Conservation (phyloP, 129 eudicot genomes). For the Pseudognaphalium luteoalbum region DNA sequence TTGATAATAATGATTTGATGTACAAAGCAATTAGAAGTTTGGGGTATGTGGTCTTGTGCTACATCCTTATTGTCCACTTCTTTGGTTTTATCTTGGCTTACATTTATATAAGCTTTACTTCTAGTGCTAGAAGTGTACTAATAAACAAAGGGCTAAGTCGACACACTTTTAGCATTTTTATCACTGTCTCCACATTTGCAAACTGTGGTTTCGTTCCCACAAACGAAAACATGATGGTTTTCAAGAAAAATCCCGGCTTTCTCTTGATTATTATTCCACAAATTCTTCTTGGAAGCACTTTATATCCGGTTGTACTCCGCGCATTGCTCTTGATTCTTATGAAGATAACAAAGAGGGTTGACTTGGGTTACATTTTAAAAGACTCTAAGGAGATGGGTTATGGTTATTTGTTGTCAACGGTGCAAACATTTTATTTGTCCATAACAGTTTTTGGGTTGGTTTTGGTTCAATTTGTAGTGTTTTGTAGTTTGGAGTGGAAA, state of each 20-base stretch:
- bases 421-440: constrained; percentile 6
- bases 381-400: constrained; percentile 31
- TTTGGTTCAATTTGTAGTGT: constrained; percentile 34
- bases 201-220: constrained; percentile 76
- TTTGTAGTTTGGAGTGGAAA: constrained; percentile 49
- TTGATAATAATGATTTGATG: constrained; percentile 6
- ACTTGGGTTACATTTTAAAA: constrained; percentile 44
- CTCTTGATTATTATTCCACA: constrained; percentile 51
- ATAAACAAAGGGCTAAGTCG: constrained; percentile 43
- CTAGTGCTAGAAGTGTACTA: constrained; percentile 46
- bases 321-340: constrained; percentile 23
- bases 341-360: constrained; percentile 38
- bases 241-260: constrained; percentile 55
- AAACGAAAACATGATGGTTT: constrained; percentile 65
- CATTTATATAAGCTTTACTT: constrained; percentile 25
- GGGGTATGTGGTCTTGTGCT: constrained; percentile 36
- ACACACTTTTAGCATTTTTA: constrained; percentile 45
- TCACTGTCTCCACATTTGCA: constrained; percentile 55
- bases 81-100: constrained; percentile 28
- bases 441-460: constrained; percentile 37
- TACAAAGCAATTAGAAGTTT: constrained; percentile 28
- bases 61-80: constrained; percentile 37
- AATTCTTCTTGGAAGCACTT: constrained; percentile 53
- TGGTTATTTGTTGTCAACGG: constrained; percentile 32
- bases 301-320: constrained; percentile 44